phyloP scores from a whole-genome alignment of 1,284 basidiomycete genomes.

The Tylopilus sp. region DNA sequence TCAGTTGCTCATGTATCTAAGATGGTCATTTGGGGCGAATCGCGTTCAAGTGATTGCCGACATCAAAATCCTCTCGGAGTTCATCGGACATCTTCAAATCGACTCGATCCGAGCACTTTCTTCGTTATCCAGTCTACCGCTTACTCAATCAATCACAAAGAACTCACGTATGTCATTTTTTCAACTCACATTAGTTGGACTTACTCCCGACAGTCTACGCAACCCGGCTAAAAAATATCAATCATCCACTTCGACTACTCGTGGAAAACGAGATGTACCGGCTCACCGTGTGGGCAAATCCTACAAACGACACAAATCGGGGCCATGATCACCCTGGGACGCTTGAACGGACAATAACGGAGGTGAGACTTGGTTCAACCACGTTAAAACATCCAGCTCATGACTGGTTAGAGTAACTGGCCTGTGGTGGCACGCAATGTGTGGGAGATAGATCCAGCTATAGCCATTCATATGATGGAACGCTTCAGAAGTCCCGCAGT shows the following conservation, averaged over 20 bases:
- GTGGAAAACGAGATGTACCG: slow-evolving; percentile 90
- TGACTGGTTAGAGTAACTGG: slow-evolving; percentile 61
- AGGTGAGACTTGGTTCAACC: slow-evolving; percentile 42
- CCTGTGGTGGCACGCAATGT: slow-evolving; percentile 61
- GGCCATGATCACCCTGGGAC: slow-evolving; percentile 56
- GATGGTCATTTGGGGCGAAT: slow-evolving; percentile 94
- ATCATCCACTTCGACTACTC: slow-evolving; percentile 74
- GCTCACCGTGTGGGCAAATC: slow-evolving; percentile 89
- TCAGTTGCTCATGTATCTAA: slow-evolving; percentile 31
- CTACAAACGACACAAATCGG: slow-evolving; percentile 70
- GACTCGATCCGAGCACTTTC: slow-evolving; percentile 68
- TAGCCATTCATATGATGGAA: slow-evolving; percentile 82
- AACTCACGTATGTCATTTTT: slow-evolving; percentile 41
- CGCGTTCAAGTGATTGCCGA: slow-evolving; percentile 88
- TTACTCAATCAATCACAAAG: slow-evolving; percentile 45
- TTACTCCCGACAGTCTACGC: slow-evolving; percentile 48
- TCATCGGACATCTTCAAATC: slow-evolving; percentile 70
- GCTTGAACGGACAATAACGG: slow-evolving; percentile 58
- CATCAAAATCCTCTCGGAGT: slow-evolving; percentile 83
- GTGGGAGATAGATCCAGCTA: slow-evolving; percentile 82
- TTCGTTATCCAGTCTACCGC: slow-evolving; percentile 68
- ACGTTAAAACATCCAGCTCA: slow-evolving; percentile 9
- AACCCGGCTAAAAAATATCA: slow-evolving; percentile 57
- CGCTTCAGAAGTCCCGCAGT: slow-evolving; percentile 74
- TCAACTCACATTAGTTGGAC: neutral